Base-by-base conservation (phyloP, 441 rosid genomes). In the Syzygium malaccense region DNA sequence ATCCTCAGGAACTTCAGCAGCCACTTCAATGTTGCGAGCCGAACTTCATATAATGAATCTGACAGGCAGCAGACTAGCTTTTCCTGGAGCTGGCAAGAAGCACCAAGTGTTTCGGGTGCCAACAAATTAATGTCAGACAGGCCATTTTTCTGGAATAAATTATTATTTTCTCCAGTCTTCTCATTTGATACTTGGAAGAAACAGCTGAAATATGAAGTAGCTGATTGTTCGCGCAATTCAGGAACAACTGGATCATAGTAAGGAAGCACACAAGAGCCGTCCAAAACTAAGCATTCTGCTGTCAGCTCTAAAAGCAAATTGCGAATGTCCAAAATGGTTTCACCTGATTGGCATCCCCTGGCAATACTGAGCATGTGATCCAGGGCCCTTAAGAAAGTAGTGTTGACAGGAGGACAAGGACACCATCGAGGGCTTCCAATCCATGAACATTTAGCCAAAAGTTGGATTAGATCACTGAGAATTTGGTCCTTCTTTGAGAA, bases 21-120 rank as follows among this genome's bases (percentile, higher is more conserved):
- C 99, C 99, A 96, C 90, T 97, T 97, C 89, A 98, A 89, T 89
- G 99, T 96, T 89, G 95, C 95, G 64, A 95, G 95, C 87, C 97
- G 97, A 93, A 97, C 98, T 93, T 98, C 99, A 92, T 96, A 98
- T 55, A 96, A 95, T 78, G 96, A 93, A 92, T 97, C 98, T 85
- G 94, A 94, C 90, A 97, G 89, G 89, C 95, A 93, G 48, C 92
- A 92, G 68, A 93, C 89, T 91, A 98, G 90, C 94, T 93, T 94
- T 86, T 93, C 96, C 58, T 89, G 91, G 86, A 93, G 93, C 86
- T 94, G 94, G 13, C 89, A 49, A 92, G 91, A 94, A 88, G 83
- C 17, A 83, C 89, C 92, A 66, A 87, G 89, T 87, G 88, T 90
- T 90, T 92, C 95, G 84, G 87, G 88, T 57, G 64, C 88, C 86